These are phyloP conservation scores for Phlebiopsis flavidoalba DNA, from an alignment of 768 basidiomycete species.

Conservation along the genomic window DNA sequence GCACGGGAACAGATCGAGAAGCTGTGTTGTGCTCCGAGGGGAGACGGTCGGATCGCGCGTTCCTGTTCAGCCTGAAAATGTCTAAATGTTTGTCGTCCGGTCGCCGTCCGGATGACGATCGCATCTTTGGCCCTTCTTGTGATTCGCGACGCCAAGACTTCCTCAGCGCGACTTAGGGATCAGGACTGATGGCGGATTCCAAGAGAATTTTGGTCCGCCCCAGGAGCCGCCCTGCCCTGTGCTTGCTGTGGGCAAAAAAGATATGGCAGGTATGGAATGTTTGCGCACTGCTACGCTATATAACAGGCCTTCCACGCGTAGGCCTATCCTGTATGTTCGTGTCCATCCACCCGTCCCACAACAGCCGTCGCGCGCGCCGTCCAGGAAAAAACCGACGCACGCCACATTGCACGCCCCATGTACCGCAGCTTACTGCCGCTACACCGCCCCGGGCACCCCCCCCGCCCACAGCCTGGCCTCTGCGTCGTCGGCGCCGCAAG, in stretches of 20 bases:
- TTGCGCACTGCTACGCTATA: constrained; percentile 5
- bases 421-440: constrained; percentile 8
- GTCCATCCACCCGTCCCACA: constrained; percentile 4
- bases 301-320: constrained; percentile 3
- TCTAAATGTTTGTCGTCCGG: constrained; percentile 6
- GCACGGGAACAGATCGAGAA: background rate
- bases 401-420: constrained; percentile 3
- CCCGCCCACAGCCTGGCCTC: no score
- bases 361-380: background rate
- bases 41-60: background rate
- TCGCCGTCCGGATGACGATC: background rate
- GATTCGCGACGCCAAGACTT: no score
- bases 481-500: no score
- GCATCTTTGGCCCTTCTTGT: background rate
- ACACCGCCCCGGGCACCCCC: constrained; percentile 8
- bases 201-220: no score
- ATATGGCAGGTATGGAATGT: constrained; percentile 8
- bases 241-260: constrained; percentile 1
- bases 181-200: background rate
- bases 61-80: constrained; percentile 11
- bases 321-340: constrained; percentile 2
- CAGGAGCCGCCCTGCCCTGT: background rate
- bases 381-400: constrained; percentile 7
- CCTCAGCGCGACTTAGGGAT: background rate
- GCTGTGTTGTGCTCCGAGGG: background rate